Conservation (phyloP, 2,329 filamentous ascomycete genomes). For the Xylaria sp. region DNA sequence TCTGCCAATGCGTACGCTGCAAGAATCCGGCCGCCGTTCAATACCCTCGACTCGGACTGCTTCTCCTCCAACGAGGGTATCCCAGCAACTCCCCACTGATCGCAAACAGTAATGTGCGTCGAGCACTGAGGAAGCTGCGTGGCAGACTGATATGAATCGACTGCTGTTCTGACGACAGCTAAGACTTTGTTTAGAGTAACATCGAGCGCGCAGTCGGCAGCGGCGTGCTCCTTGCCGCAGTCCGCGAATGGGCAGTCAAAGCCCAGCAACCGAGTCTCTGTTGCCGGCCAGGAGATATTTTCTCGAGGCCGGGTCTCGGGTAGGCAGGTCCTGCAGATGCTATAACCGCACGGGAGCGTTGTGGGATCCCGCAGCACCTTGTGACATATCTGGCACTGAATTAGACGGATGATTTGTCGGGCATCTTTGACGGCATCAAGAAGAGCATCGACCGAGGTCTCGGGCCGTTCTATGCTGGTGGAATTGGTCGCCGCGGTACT, state of each 20-base stretch:
- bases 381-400: conserved; percentile 83
- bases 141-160: conserved; percentile 56
- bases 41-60: conserved; percentile 50
- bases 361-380: conserved; percentile 74
- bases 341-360: conserved; percentile 83
- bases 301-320: conserved; percentile 72
- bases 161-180: conserved; percentile 65
- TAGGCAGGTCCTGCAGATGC: conserved; percentile 79
- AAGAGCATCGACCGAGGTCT: conserved; percentile 40
- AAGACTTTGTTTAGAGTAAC: conserved; percentile 80
- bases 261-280: conserved; percentile 72
- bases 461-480: conserved; percentile 38
- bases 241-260: conserved; percentile 78
- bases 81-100: conserved; percentile 56
- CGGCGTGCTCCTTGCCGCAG: conserved; percentile 77
- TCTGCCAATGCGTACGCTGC: conserved; percentile 73
- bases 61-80: conserved; percentile 55
- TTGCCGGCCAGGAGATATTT: conserved; percentile 82
- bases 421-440: conserved; percentile 65
- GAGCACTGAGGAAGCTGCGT: conserved; percentile 53
- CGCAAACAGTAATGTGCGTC: conserved; percentile 54
- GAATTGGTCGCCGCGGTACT: conserved; percentile 30
- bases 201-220: conserved; percentile 81
- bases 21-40: conserved; percentile 69
- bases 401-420: conserved; percentile 74